Evolutionary conservation across 2,329 filamentous ascomycete species (phyloP).

Genomic region (Pezicula carpinea): DNA sequence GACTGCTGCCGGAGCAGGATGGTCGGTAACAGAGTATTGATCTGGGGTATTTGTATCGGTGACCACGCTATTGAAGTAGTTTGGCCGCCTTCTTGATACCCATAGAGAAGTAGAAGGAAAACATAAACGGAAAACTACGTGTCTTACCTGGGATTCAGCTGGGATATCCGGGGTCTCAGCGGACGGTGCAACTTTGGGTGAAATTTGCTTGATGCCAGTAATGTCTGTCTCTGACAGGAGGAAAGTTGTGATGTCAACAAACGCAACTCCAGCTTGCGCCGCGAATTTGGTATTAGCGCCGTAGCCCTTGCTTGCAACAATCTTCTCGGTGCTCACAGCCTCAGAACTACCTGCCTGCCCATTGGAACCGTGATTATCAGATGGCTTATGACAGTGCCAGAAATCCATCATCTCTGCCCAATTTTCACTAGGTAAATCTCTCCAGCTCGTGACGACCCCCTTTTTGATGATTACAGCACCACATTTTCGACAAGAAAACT

Average conservation of each 20-base stretch:
- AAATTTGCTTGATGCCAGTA: conserved; percentile 34
- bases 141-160: not conserved
- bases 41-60: conserved; percentile 70
- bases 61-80: conserved; percentile 48
- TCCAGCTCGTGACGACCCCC: conserved; percentile 59
- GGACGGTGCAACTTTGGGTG: not conserved
- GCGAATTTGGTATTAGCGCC: conserved; percentile 73
- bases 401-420: conserved; percentile 99
- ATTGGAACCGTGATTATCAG: conserved; percentile 44
- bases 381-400: conserved; percentile 97
- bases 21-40: conserved; percentile 28
- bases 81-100: conserved; percentile 62
- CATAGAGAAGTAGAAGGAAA: conserved; percentile 20
- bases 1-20: conserved; percentile 25
- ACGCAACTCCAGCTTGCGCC: conserved; percentile 61
- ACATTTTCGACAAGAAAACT: conserved; percentile 34
- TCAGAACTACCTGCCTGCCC: conserved; percentile 23
- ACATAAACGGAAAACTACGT: conserved; percentile 3
- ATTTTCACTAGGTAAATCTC: conserved; percentile 90
- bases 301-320: conserved; percentile 66
- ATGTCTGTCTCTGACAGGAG: conserved; percentile 68
- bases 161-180: not conserved
- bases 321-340: conserved; percentile 22
- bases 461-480: conserved; percentile 36
- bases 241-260: conserved; percentile 78